Evolutionary conservation across 345 rosid species (phyloP), one percentile per base, ranked within the genome.

Genomic region (Corchorus olitorius): DNA sequence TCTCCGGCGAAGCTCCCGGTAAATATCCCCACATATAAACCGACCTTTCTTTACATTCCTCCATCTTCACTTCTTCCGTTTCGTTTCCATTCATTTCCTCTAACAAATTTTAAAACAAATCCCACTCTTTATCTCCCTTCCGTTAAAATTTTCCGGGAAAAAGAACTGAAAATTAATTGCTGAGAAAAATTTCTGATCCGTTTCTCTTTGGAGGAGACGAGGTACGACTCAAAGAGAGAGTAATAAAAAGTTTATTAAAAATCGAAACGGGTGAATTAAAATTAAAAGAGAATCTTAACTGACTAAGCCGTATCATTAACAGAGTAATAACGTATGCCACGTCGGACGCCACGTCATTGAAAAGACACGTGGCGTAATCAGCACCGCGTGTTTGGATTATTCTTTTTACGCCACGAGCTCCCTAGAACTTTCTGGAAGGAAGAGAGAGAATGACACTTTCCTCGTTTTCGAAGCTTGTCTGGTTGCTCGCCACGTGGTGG

Each of bases 11-110:
- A 11, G 84, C 77, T 76, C 94, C 97, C 0, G 98, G 98, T 3
- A 93, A 71, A 78, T 93, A 93, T 4, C 97, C 98, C 78, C 92
- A 93, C 92, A 88, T 86, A 75, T 85, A 93, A 60, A 91, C 88
- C 33, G 71, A 70, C 6, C 55, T 73, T 66, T 53, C 79, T 43
- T 75, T 81, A 33, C 84, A 53, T 55, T 82, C 84, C 81, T 80
- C 81, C 85, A 69, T 75, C 70, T 75, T 85, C 78, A 65, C 72
- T 60, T 34, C 81, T 62, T 68, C 85, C 15, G 65, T 55, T 50
- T 71, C 76, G 43, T 76, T 82, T 12, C 79, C 91, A 56, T 81
- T 80, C 86, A 52, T 73, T 45, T 76, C 90, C 78, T 13, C 78
- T 13, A 4, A 7, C 70, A 48, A 48, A 46, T 45, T 11, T 56